Evolutionary conservation across 345 rosid species (phyloP).

Genomic region (Aquilaria sinensis): DNA sequence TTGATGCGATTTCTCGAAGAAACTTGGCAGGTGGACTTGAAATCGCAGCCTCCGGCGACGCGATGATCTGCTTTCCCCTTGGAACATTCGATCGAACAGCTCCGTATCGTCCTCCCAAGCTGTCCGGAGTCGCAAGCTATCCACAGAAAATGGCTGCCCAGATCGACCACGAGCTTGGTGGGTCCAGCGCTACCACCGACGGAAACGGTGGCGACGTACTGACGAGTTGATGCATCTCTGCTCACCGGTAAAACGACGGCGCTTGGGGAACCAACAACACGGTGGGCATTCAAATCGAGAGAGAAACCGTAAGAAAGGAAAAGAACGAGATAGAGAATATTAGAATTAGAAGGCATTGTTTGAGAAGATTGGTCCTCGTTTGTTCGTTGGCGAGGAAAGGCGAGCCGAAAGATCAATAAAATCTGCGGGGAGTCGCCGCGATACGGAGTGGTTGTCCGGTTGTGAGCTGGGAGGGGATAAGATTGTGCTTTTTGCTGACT

Average conservation of each 20-base stretch:
- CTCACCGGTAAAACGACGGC: slow-evolving; percentile 32
- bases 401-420: neutral
- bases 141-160: slow-evolving; percentile 50
- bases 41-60: slow-evolving; percentile 2
- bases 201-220: slow-evolving; percentile 46
- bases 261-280: slow-evolving; percentile 17
- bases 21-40: slow-evolving; percentile 30
- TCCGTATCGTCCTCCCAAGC: slow-evolving; percentile 19
- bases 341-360: neutral
- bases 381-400: too few relatives aligned
- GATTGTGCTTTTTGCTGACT: neutral
- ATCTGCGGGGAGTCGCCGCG: slow-evolving; percentile 7
- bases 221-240: slow-evolving; percentile 51
- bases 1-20: slow-evolving; percentile 25
- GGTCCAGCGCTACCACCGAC: slow-evolving; percentile 26
- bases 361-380: too few relatives aligned
- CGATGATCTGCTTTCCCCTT: slow-evolving; percentile 17
- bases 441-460: neutral
- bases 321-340: slow-evolving; percentile 1
- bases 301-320: slow-evolving; percentile 7
- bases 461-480: neutral
- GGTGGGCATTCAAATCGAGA: neutral
- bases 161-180: slow-evolving; percentile 48
- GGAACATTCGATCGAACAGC: slow-evolving; percentile 56
- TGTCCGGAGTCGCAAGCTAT: slow-evolving; percentile 28